Evolutionary conservation across 305 asterid species (phyloP).

Genomic region (Rubia peregrina): DNA sequence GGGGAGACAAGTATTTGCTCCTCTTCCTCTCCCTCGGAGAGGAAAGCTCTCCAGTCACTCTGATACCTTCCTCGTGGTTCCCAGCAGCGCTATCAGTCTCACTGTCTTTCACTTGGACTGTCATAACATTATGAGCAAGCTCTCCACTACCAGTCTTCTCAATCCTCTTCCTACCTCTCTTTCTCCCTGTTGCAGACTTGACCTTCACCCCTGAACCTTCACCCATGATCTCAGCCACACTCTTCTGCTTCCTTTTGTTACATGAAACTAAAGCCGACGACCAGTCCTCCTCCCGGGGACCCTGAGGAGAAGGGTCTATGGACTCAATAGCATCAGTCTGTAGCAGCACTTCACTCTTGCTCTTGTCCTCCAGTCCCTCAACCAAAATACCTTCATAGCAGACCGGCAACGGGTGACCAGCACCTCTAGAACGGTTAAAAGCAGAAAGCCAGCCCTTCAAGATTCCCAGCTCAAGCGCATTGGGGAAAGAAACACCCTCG

Average conservation of each 20-base stretch:
- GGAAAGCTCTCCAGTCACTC: slow-evolving; percentile 25
- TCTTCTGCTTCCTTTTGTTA: slow-evolving; percentile 50
- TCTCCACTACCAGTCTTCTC: background rate
- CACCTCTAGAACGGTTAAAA: slow-evolving; percentile 34
- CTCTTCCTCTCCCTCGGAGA: slow-evolving; percentile 73
- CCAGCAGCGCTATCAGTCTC: slow-evolving; percentile 16
- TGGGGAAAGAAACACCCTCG: slow-evolving; percentile 18
- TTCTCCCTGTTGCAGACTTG: slow-evolving; percentile 17
- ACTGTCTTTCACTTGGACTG: slow-evolving; percentile 19
- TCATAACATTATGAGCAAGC: slow-evolving; percentile 16
- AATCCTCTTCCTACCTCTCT: slow-evolving; percentile 28
- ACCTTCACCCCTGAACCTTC: slow-evolving; percentile 19
- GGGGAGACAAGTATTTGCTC: slow-evolving; percentile 79
- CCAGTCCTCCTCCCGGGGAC: slow-evolving; percentile 40
- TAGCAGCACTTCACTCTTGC: slow-evolving; percentile 11
- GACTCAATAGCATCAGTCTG: slow-evolving; percentile 29
- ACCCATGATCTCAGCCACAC: slow-evolving; percentile 55
- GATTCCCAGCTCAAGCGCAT: slow-evolving; percentile 36
- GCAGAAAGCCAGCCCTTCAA: slow-evolving; percentile 59
- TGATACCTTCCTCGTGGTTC: slow-evolving; percentile 15
- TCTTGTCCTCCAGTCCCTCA: slow-evolving; percentile 62
- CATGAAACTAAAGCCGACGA: slow-evolving; percentile 8
- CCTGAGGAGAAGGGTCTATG: slow-evolving; percentile 32
- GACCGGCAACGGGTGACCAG: slow-evolving; percentile 29
- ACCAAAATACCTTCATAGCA: slow-evolving; percentile 34